Percentiles rank a stretch among this genome's conserved stretches.
Evolutionary conservation across 192 early-diverging fungal genomes (phyloP).

Genomic region (Obelidium mucronatum): DNA sequence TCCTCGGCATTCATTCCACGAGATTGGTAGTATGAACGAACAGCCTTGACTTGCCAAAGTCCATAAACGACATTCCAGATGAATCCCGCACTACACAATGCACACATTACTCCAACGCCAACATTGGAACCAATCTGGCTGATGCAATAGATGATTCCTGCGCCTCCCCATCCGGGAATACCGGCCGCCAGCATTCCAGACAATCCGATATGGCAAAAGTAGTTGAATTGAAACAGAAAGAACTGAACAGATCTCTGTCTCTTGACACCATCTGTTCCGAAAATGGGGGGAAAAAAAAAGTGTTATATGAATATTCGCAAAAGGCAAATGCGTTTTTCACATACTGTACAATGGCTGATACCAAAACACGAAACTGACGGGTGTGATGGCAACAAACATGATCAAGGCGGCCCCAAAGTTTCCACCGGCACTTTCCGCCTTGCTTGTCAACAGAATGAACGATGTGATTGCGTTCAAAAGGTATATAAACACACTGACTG

Average conservation of each 20-base stretch:
- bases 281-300: too few relatives aligned
- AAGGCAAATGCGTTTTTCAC: too few relatives aligned
- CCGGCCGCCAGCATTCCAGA: conserved; percentile 39
- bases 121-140: conserved; percentile 38
- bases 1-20: conserved; percentile 44
- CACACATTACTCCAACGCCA: conserved; percentile 43
- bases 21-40: conserved; percentile 33
- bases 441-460: conserved; percentile 45
- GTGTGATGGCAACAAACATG: conserved; percentile 46
- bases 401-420: conserved; percentile 49
- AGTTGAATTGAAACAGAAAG: conserved; percentile 55
- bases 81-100: conserved; percentile 35
- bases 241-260: conserved; percentile 39
- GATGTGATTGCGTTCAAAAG: conserved; percentile 42
- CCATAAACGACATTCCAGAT: conserved; percentile 48
- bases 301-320: too few relatives aligned
- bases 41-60: conserved; percentile 51
- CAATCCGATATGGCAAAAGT: conserved; percentile 37
- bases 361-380: conserved; percentile 45
- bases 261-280: conserved; percentile 39
- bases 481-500: conserved; percentile 38
- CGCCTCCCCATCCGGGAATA: conserved; percentile 46
- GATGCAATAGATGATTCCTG: conserved; percentile 48
- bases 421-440: conserved; percentile 42
- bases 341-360: conserved; percentile 49